Conservation (phyloP, 495 filamentous ascomycete species). For the Podospora bellae-mahoneyi region DNA sequence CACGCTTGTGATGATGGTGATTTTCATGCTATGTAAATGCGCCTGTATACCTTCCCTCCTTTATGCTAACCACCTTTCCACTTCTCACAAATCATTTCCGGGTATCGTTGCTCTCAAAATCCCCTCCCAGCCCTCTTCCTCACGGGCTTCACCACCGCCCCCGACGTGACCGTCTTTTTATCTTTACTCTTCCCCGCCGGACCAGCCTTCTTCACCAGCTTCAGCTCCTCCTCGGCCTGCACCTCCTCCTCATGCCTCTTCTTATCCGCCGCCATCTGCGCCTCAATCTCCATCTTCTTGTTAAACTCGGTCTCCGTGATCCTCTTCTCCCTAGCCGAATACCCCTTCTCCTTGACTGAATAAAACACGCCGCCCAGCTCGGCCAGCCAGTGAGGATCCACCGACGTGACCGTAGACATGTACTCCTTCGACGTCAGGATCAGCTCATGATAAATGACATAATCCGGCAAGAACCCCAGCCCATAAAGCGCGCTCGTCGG, state of each 20-base stretch:
- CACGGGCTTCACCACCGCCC: slow-evolving; percentile 62
- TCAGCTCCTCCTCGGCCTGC: slow-evolving; percentile 44
- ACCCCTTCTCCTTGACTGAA: slow-evolving; percentile 96
- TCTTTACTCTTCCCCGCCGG: slow-evolving; percentile 38
- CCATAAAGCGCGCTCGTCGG: slow-evolving; percentile 92
- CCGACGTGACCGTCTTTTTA: slow-evolving; percentile 52
- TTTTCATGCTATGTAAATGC: too few species aligned
- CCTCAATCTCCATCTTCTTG: slow-evolving; percentile 90
- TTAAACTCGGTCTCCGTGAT: slow-evolving; percentile 95
- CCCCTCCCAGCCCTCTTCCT: slow-evolving; percentile 41
- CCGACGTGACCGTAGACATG: slow-evolving; percentile 95
- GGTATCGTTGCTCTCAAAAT: slow-evolving; percentile 18
- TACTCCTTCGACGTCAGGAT: slow-evolving; percentile 97
- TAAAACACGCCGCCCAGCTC: slow-evolving; percentile 99
- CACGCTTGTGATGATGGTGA: too few species aligned
- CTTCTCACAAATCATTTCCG: background rate
- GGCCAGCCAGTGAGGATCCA: slow-evolving; percentile 97
- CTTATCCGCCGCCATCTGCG: slow-evolving; percentile 87
- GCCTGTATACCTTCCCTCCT: too few species aligned
- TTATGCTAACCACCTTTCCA: background rate
- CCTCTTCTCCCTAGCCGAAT: slow-evolving; percentile 81
- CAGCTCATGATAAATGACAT: slow-evolving; percentile 97
- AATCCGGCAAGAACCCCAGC: slow-evolving; percentile 89
- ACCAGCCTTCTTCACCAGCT: slow-evolving; percentile 44
- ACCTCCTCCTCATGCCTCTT: slow-evolving; percentile 62